Conservation (phyloP, 2,329 filamentous ascomycete species). For the Ophiostoma himal-ulmi region DNA sequence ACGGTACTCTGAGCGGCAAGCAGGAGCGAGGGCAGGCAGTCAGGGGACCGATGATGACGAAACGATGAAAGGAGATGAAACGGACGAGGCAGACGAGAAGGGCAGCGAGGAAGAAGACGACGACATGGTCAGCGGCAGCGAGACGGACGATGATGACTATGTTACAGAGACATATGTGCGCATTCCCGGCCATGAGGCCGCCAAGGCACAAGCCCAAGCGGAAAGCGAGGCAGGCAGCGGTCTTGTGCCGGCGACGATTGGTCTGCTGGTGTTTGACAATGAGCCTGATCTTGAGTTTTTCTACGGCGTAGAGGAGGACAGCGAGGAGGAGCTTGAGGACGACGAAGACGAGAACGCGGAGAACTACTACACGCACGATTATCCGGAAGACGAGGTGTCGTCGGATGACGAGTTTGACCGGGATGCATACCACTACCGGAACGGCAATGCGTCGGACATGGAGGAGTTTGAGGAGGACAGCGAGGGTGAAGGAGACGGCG, state of each 20-base stretch:
- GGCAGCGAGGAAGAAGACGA: conserved; percentile 31
- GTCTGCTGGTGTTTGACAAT: conserved; percentile 51
- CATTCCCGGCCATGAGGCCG: conserved; percentile 41
- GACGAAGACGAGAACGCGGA: conserved; percentile 67
- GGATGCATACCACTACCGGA: conserved; percentile 51
- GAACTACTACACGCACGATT: conserved; percentile 73
- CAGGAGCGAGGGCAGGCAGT: conserved; percentile 23
- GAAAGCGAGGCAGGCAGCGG: conserved; percentile 30
- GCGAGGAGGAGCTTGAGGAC: conserved; percentile 54
- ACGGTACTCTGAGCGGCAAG: conserved; percentile 25
- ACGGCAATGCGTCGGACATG: conserved; percentile 48
- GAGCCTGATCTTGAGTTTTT: conserved; percentile 57
- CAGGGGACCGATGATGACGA: not conserved
- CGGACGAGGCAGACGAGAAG: conserved; percentile 27
- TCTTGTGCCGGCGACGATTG: conserved; percentile 44
- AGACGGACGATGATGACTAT: conserved; percentile 51
- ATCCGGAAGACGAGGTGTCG: conserved; percentile 72
- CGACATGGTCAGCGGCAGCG: conserved; percentile 38
- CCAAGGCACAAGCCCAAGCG: conserved; percentile 34
- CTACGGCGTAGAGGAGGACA: conserved; percentile 56
- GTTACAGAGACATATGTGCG: conserved; percentile 61
- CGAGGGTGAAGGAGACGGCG: conserved; percentile 32
- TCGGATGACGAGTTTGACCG: conserved; percentile 61
- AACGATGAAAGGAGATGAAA: conserved; percentile 36
- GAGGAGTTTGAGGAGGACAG: conserved; percentile 48